Conservation (phyloP, 1,284 basidiomycete genomes). For the Rhodofomes roseus region DNA sequence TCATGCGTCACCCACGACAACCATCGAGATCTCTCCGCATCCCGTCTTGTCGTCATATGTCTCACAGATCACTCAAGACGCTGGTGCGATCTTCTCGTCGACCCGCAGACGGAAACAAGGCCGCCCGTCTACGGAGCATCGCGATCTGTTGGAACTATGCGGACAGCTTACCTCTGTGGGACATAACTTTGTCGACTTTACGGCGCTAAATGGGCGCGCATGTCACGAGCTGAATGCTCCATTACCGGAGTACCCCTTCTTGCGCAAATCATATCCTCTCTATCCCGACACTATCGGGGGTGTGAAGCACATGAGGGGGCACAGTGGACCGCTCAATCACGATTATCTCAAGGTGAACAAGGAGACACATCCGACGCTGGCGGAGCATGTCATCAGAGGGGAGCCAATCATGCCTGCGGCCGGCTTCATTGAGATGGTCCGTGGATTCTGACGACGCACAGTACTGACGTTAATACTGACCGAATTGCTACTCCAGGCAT, state of each 20-base stretch:
- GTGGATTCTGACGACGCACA: background rate
- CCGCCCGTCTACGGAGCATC: background rate
- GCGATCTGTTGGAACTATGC: constrained; percentile 7
- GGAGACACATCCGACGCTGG: constrained; percentile 34
- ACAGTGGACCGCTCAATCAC: constrained; percentile 32
- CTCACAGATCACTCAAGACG: constrained; percentile 22
- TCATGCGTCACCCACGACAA: constrained; percentile 17
- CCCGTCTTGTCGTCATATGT: constrained; percentile 34
- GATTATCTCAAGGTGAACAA: constrained; percentile 29
- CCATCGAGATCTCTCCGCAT: constrained; percentile 34
- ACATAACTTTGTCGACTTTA: constrained; percentile 14
- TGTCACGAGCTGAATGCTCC: background rate
- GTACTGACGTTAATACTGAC: background rate
- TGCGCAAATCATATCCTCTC: constrained; percentile 14
- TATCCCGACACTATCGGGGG: constrained; percentile 6
- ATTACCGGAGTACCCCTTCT: constrained; percentile 17
- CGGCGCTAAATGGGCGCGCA: constrained; percentile 10
- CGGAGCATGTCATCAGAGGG: constrained; percentile 37
- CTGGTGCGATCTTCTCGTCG: constrained; percentile 27
- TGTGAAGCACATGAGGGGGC: constrained; percentile 14
- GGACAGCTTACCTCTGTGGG: constrained; percentile 14
- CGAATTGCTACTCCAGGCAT: constrained; percentile 1
- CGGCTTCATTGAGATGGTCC: constrained; percentile 42
- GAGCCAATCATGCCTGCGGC: constrained; percentile 43
- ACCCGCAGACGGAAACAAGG: background rate